Evolutionary conservation across 2,329 filamentous ascomycete genomes (phyloP).

Genomic region (Claviceps sp.): DNA sequence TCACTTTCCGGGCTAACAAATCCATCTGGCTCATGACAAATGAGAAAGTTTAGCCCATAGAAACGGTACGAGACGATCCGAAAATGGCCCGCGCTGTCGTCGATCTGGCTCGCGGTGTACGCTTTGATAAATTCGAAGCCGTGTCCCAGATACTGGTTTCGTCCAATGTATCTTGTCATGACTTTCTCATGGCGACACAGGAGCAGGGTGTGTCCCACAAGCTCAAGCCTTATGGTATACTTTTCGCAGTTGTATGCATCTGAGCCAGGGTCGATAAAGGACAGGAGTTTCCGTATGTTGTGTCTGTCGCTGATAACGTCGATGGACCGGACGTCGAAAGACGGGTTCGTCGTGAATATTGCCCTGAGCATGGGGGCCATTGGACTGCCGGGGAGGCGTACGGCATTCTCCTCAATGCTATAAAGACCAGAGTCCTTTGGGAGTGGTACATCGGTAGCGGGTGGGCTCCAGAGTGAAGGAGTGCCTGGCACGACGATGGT

Average conservation of each 20-base stretch:
- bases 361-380: constrained; percentile 34
- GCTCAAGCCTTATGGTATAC: constrained; percentile 30
- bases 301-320: constrained; percentile 33
- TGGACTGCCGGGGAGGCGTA: constrained; percentile 27
- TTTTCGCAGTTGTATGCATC: constrained; percentile 12
- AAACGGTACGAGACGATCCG: constrained; percentile 31
- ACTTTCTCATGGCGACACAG: constrained; percentile 22
- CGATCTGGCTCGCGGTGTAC: constrained; percentile 23
- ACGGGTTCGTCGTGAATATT: constrained; percentile 23
- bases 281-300: constrained; percentile 34
- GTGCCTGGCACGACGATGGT: constrained; percentile 32
- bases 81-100: constrained; percentile 28
- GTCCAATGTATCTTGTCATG: constrained; percentile 17
- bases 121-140: constrained; percentile 32
- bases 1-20: constrained; percentile 14
- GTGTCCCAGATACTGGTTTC: constrained; percentile 25
- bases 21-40: constrained; percentile 31
- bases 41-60: constrained; percentile 23
- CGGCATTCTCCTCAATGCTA: constrained; percentile 33
- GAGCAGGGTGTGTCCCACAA: constrained; percentile 22
- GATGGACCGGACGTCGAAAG: constrained; percentile 22
- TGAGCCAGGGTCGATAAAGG: constrained; percentile 22
- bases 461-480: constrained; percentile 21
- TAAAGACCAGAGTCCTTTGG: constrained; percentile 25
- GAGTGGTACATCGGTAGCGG: constrained; percentile 11